Evolutionary conservation across 305 asterid genomes (phyloP).

Genomic region (Ajuga reptans): DNA sequence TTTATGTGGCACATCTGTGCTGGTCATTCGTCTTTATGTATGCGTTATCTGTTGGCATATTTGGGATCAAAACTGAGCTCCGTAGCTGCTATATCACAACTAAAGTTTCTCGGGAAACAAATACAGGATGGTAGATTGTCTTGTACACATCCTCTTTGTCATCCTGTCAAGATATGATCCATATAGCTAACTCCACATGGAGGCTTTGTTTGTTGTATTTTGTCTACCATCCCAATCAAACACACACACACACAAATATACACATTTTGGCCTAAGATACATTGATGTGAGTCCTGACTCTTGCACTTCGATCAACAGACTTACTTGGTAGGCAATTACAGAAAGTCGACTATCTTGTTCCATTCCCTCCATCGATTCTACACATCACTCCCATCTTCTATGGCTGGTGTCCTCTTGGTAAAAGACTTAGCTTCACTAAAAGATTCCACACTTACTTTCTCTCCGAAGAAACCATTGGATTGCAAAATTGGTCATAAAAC

Average conservation of each 20-base stretch:
- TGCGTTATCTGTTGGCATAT: not conserved
- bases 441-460: not conserved
- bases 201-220: not conserved
- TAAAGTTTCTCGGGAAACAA: not conserved
- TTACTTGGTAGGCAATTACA: not conserved
- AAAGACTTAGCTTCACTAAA: not conserved
- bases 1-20: not conserved
- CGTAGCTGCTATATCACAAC: not conserved
- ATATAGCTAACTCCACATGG: not conserved
- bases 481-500: not conserved
- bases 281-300: not conserved
- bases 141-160: not conserved
- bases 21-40: not conserved
- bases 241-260: too few species aligned
- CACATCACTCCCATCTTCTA: not conserved
- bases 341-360: not conserved
- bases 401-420: slow-evolving; percentile 8
- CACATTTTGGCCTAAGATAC: not conserved
- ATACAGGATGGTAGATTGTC: not conserved
- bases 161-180: not conserved
- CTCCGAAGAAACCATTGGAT: not conserved
- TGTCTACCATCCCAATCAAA: not conserved
- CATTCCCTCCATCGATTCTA: not conserved
- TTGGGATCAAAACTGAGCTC: not conserved
- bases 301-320: not conserved